A percentile compares a stretch with the other conserved stretches of the same genome.
Conservation (phyloP, 2,329 filamentous ascomycete genomes). For the Cordyceps javanica region DNA sequence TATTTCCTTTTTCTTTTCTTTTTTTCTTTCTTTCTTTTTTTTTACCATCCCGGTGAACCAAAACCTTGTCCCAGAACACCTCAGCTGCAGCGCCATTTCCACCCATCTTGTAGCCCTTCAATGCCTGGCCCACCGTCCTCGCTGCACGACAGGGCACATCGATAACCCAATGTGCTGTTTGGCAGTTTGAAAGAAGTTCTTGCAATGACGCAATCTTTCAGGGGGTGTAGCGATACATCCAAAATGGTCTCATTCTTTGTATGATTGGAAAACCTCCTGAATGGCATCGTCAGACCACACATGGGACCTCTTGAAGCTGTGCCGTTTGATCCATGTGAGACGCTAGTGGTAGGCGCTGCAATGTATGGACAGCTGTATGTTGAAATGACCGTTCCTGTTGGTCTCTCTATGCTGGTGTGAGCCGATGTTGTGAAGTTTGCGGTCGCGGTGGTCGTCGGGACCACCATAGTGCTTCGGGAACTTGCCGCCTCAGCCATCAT, state of each 20-base stretch:
- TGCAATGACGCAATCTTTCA: conserved; percentile 7
- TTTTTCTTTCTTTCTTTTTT: too few species aligned
- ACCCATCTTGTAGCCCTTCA: conserved; percentile 2
- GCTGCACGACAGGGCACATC: conserved; percentile 5
- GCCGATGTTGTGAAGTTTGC: not conserved
- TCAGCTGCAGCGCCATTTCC: conserved; percentile 11
- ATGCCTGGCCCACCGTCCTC: conserved; percentile 1
- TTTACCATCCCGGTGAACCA: too few species aligned
- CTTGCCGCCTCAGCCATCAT: not conserved
- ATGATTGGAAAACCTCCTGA: not conserved
- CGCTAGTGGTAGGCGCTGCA: not conserved
- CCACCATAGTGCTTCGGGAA: not conserved
- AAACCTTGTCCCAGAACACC: too few species aligned
- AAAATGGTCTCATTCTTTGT: not conserved
- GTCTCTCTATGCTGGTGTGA: not conserved
- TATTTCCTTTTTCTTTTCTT: too few species aligned
- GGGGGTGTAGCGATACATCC: not conserved
- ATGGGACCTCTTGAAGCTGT: not conserved
- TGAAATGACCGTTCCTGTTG: not conserved
- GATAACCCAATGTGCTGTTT: not conserved
- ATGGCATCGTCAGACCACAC: not conserved
- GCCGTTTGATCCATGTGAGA: not conserved
- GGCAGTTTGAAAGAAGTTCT: not conserved
- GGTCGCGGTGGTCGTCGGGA: not conserved
- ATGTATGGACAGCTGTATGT: conserved; percentile 10